Evolutionary conservation across 2,329 filamentous ascomycete species (phyloP), one percentile per base, ranked within the genome.

Genomic region (Zymoseptoria tritici): DNA sequence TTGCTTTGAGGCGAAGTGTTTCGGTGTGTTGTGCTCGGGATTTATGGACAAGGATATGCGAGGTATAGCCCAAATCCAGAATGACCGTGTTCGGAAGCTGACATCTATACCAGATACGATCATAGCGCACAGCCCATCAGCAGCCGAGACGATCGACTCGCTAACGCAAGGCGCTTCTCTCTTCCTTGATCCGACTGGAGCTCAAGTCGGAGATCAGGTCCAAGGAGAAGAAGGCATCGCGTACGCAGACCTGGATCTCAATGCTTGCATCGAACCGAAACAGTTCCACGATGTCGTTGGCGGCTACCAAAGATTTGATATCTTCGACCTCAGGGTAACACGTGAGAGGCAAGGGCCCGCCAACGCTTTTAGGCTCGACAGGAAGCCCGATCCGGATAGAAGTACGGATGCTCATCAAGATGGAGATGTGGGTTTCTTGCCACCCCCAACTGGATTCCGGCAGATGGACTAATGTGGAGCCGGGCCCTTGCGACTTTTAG

Each of bases 1-100:
- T 66, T 83, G 81, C 62, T 84, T 85, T 62, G 82, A 84, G 58
- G 81, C 79, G 0, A 84, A 84, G 62, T 80, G 77, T 51, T 84
- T 83, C 53, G 81, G 81, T 0, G 75, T 84, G 0, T 66, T 82
- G 16, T 81, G 79, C 62, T 74, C 78, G 0, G 77, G 77, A 0
- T 66, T 75, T 21, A 68, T 83, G 0, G 77, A 75, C 20, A 51
- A 74, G 0, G 57, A 55, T 2, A 66, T 65, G 63, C 53, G 59
- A 16, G 72, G 58, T 62, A 49, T 49, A 8, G 49, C 21, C 26
- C 46, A 19, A 13, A 9, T 21, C 13, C 9, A 13, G 11, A 49
- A 16, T 7, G 49, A 7, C 26, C 20, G 3, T 0, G 7, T 26
- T 11, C 5, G n/a, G 49, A 8, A 31, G 57, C 50, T 54, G 20